Conservation (phyloP, 1,284 basidiomycete species). For the Sporisorium reilianum region DNA sequence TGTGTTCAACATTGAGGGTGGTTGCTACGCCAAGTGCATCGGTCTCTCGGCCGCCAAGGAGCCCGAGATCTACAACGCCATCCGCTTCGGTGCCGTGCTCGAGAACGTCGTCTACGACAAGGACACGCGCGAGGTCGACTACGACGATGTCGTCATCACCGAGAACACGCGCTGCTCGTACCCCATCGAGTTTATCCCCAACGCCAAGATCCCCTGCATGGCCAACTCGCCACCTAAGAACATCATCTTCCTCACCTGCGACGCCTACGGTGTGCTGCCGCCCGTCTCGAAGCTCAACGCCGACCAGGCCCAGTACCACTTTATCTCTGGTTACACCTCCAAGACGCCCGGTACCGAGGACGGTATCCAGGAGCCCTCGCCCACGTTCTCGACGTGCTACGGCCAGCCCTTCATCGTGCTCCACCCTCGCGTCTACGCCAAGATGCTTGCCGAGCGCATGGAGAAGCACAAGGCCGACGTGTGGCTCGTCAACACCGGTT, state of each 20-base stretch:
- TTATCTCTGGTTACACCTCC: conserved; percentile 78
- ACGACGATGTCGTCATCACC: conserved; percentile 95
- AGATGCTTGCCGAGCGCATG: conserved; percentile 98
- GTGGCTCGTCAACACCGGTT: conserved; percentile 99
- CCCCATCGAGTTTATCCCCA: conserved; percentile 81
- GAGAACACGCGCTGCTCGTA: conserved; percentile 93
- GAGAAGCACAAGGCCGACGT: conserved; percentile 88
- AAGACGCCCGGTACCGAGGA: conserved; percentile 97
- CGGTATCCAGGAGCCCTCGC: conserved; percentile 96
- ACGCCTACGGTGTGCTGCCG: conserved; percentile 97
- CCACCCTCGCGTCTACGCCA: conserved; percentile 84
- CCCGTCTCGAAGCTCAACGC: conserved; percentile 92
- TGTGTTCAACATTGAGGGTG: conserved; percentile 99
- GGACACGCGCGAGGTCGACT: conserved; percentile 86
- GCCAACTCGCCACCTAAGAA: conserved; percentile 74
- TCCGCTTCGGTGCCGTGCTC: conserved; percentile 94
- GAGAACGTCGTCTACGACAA: conserved; percentile 99
- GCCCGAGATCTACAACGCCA: conserved; percentile 96
- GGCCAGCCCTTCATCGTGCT: conserved; percentile 98
- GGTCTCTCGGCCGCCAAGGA: conserved; percentile 96
- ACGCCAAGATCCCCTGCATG: conserved; percentile 78
- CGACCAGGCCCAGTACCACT: conserved; percentile 90
- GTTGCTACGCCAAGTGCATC: conserved; percentile 99
- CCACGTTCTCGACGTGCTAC: conserved; percentile 99
- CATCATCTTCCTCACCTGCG: conserved; percentile 98